A percentile compares a stretch with the other conserved stretches of the same genome.
These are phyloP conservation scores for Dictyostelium firmibasis DNA, from an alignment of 78 protist species.

Conservation along the genomic window DNA sequence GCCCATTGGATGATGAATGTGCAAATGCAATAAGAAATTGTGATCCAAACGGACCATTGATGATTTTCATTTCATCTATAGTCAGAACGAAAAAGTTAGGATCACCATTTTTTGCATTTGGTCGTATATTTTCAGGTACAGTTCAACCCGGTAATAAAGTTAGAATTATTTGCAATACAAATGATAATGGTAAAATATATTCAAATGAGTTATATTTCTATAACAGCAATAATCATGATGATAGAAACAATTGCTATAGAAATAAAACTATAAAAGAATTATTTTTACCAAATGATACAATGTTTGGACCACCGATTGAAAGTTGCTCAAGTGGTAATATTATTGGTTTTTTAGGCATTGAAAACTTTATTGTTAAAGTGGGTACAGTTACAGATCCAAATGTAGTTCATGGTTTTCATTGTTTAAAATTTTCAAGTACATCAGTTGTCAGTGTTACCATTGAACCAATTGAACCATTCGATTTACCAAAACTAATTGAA, in stretches of 20 bases:
- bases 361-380: slow-evolving; percentile 96
- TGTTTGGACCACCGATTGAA: not conserved
- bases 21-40: slow-evolving; percentile 86
- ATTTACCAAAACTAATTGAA: slow-evolving; percentile 74
- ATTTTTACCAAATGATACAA: not conserved
- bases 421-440: slow-evolving; percentile 58
- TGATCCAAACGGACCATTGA: slow-evolving; percentile 97
- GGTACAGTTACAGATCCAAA: slow-evolving; percentile 91
- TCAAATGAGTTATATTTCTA: too few species aligned
- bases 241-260: not conserved
- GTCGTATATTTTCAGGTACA: slow-evolving; percentile 99
- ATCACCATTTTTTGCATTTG: slow-evolving; percentile 93
- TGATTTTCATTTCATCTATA: slow-evolving; percentile 92
- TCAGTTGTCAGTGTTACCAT: slow-evolving; percentile 92
- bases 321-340: slow-evolving; percentile 96
- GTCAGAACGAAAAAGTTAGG: not conserved
- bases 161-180: slow-evolving; percentile 36
- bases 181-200: slow-evolving; percentile 30
- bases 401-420: slow-evolving; percentile 7
- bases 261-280: not conserved
- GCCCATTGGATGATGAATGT: slow-evolving; percentile 94
- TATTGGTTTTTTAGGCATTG: slow-evolving; percentile 97
- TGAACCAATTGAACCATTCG: slow-evolving; percentile 1
- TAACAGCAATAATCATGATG: too few species aligned
- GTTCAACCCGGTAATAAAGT: slow-evolving; percentile 94